These are phyloP conservation scores for Fraxinus cuspidata DNA, from an alignment of 257 asterid species.

Conservation along the genomic window DNA sequence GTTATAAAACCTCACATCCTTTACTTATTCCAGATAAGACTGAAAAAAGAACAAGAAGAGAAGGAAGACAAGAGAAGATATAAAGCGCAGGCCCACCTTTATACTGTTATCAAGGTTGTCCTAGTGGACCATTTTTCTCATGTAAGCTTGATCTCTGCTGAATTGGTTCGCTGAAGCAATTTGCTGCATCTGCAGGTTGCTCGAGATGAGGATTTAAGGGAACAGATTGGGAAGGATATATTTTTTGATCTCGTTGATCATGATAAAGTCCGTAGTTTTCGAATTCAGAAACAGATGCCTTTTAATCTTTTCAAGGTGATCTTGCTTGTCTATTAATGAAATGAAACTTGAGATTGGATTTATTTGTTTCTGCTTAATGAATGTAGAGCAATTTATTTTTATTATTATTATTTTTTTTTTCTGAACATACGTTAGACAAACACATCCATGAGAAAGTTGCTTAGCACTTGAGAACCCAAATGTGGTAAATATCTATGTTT, in stretches of 20 bases:
- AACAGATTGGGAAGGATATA: slow-evolving; percentile 94
- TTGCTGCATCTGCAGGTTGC: slow-evolving; percentile 69
- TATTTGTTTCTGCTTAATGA: background rate
- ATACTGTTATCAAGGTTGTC: slow-evolving; percentile 90
- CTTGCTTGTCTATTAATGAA: slow-evolving; percentile 20
- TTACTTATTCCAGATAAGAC: slow-evolving; percentile 65
- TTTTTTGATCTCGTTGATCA: slow-evolving; percentile 97
- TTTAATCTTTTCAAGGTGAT: slow-evolving; percentile 86
- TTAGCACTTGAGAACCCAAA: background rate
- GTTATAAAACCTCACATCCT: slow-evolving; percentile 18
- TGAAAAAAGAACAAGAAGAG: slow-evolving; percentile 97
- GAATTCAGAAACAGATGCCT: slow-evolving; percentile 85
- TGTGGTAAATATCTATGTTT: background rate
- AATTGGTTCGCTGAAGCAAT: slow-evolving; percentile 23
- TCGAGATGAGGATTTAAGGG: slow-evolving; percentile 86
- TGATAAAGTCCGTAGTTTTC: slow-evolving; percentile 89
- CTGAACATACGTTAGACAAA: background rate
- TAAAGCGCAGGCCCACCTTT: slow-evolving; percentile 95
- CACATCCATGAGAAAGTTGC: background rate
- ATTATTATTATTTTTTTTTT: background rate
- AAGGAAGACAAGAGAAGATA: slow-evolving; percentile 94
- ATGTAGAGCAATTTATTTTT: background rate
- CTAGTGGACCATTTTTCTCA: slow-evolving; percentile 10
- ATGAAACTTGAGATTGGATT: background rate
- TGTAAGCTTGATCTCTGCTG: slow-evolving; percentile 16